Percentiles rank a stretch among this genome's conserved stretches.
Conservation (phyloP, 495 filamentous ascomycete genomes). For the Talaromyces thailandensis region DNA sequence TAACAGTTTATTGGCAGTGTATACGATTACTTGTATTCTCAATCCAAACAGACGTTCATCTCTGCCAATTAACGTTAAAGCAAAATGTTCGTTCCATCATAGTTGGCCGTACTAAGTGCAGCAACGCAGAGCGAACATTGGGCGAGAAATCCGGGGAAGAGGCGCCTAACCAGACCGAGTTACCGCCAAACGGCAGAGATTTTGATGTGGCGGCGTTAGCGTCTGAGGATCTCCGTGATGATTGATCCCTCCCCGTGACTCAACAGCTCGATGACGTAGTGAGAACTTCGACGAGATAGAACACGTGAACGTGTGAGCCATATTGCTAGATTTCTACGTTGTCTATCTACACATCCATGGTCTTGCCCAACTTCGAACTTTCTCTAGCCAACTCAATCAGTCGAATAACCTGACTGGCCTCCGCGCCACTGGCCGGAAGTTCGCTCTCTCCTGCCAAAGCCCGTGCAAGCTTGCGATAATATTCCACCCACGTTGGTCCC, state of each 20-base stretch:
- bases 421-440: slow-evolving; percentile 61
- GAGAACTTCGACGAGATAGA: too few relatives aligned
- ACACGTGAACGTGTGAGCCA: background rate
- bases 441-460: slow-evolving; percentile 54
- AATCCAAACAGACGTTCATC: background rate
- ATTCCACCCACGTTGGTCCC: slow-evolving; percentile 62
- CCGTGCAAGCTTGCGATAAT: slow-evolving; percentile 62
- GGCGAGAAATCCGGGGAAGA: background rate
- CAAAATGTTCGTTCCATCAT: background rate
- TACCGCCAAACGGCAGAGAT: background rate
- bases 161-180: background rate
- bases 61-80: background rate
- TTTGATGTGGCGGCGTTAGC: background rate
- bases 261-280: background rate
- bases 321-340: background rate
- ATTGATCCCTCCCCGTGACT: background rate
- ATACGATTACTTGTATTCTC: background rate
- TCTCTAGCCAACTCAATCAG: slow-evolving; percentile 66
- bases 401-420: slow-evolving; percentile 62
- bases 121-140: background rate
- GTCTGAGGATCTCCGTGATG: background rate
- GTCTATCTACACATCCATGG: slow-evolving; percentile 32
- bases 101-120: background rate
- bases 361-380: slow-evolving; percentile 56
- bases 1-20: background rate